Conservation (phyloP, 2,329 filamentous ascomycete species). For the Ophiosphaerella korrae region DNA sequence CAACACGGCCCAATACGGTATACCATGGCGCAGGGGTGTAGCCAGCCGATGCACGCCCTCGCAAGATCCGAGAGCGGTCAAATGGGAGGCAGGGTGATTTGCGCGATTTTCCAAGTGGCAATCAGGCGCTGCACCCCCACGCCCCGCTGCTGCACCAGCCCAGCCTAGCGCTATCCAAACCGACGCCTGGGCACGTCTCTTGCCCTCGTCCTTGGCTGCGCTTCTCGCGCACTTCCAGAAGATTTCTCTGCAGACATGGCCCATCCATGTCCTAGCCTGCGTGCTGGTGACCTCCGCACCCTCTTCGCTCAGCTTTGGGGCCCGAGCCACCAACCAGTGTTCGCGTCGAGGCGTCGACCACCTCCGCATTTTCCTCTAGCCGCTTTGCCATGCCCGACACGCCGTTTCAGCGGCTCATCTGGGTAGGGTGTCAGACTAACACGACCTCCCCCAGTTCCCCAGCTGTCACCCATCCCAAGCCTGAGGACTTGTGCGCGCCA, state of each 20-base stretch:
- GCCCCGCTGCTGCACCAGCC: background rate
- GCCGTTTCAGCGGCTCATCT: conserved; percentile 19
- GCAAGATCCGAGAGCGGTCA: background rate
- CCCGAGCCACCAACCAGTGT: conserved; percentile 3
- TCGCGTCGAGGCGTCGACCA: conserved; percentile 16
- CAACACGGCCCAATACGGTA: background rate
- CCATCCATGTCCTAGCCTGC: background rate
- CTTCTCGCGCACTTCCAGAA: conserved; percentile 28
- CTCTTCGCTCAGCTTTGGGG: background rate
- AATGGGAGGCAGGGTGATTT: conserved; percentile 7
- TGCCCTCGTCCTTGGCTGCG: conserved; percentile 13
- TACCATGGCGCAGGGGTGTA: background rate
- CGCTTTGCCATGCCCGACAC: conserved; percentile 8
- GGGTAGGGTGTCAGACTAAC: too few relatives aligned
- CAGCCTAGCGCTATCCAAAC: conserved; percentile 9
- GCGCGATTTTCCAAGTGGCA: conserved; percentile 16
- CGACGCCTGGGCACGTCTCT: conserved; percentile 10
- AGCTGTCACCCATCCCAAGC: background rate
- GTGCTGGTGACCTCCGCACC: conserved; percentile 9
- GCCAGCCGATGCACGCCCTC: background rate
- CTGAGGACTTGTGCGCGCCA: conserved; percentile 13
- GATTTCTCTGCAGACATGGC: conserved; percentile 11
- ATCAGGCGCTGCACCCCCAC: conserved; percentile 8
- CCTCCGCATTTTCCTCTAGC: conserved; percentile 37
- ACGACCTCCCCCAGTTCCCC: conserved; percentile 12